A percentile compares a stretch with the other conserved stretches of the same genome.
Conservation (phyloP, 2,329 filamentous ascomycete genomes). For the Ophiostoma ips region DNA sequence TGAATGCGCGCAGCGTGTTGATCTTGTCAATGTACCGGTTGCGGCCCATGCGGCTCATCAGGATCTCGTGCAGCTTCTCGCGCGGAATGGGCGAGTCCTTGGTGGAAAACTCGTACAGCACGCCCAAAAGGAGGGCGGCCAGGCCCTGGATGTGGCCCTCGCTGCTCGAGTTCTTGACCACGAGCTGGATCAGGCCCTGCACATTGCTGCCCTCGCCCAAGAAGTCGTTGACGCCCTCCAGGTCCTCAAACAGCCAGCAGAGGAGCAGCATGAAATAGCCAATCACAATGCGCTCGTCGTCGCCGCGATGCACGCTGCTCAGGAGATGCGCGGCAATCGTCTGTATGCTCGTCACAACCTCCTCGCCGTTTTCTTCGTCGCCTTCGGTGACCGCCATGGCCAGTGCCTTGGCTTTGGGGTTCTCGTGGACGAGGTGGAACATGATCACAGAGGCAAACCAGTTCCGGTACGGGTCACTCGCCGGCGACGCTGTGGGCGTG, state of each 20-base stretch:
- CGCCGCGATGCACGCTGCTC: constrained; percentile 57
- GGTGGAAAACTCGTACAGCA: constrained; percentile 92
- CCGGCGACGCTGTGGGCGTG: constrained; percentile 44
- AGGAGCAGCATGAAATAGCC: constrained; percentile 83
- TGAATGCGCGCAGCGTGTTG: constrained; percentile 60
- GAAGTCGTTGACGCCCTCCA: constrained; percentile 84
- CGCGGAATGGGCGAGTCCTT: constrained; percentile 88
- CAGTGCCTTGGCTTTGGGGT: constrained; percentile 61
- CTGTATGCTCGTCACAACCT: constrained; percentile 90
- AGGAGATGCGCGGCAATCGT: constrained; percentile 77
- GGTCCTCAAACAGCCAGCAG: constrained; percentile 84
- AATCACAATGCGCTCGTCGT: constrained; percentile 66
- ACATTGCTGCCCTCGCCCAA: constrained; percentile 83
- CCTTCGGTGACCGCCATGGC: constrained; percentile 79
- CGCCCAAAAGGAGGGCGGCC: constrained; percentile 69
- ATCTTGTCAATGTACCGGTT: constrained; percentile 80
- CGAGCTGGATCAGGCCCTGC: constrained; percentile 68
- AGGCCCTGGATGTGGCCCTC: constrained; percentile 65
- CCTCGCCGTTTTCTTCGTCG: constrained; percentile 77
- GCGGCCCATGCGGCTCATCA: constrained; percentile 64
- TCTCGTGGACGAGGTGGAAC: constrained; percentile 73
- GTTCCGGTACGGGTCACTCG: constrained; percentile 67
- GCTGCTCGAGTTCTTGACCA: constrained; percentile 46
- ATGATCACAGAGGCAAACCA: constrained; percentile 85
- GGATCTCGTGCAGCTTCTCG: constrained; percentile 62